Evolutionary conservation across 106 monocot genomes (phyloP).

Genomic region (Dioscorea alata): DNA sequence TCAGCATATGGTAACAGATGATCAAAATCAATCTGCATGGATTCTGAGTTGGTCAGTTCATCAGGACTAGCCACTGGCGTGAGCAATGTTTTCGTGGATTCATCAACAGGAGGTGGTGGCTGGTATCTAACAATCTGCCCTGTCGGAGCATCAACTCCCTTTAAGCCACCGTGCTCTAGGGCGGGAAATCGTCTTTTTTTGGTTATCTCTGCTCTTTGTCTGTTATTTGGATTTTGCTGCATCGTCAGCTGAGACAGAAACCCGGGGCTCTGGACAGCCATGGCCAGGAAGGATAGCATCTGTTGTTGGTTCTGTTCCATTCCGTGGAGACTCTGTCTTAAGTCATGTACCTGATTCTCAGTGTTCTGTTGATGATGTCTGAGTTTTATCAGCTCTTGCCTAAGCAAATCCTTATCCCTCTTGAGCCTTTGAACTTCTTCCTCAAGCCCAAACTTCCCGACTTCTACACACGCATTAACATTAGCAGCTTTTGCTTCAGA

Average conservation of each 20-base stretch:
- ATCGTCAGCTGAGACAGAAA: conserved; percentile 24
- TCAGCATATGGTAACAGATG: conserved; percentile 12
- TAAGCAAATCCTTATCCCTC: conserved; percentile 58
- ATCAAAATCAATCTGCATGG: background rate
- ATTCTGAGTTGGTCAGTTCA: background rate
- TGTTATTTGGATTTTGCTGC: conserved; percentile 37
- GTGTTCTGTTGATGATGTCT: conserved; percentile 51
- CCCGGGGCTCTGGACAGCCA: conserved; percentile 40
- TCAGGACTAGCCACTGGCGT: background rate
- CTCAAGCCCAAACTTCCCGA: conserved; percentile 54
- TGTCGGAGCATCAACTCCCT: conserved; percentile 1
- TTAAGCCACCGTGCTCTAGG: conserved; percentile 11
- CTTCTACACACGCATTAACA: conserved; percentile 42
- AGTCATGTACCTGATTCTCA: conserved; percentile 22
- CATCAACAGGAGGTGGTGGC: background rate
- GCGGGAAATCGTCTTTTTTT: conserved; percentile 42
- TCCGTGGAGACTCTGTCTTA: conserved; percentile 31
- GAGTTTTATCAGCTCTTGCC: conserved; percentile 60
- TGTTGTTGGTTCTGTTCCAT: conserved; percentile 63
- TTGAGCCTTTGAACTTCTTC: conserved; percentile 59
- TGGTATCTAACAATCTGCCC: conserved; percentile 44
- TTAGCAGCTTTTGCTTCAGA: conserved; percentile 9
- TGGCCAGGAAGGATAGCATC: conserved; percentile 55
- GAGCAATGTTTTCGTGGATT: background rate
- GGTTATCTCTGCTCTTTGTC: conserved; percentile 24